Percentiles rank a stretch among this genome's conserved stretches.
Conservation (phyloP, 805 yeast genomes). For the Zygosaccharomyces siamensis region DNA sequence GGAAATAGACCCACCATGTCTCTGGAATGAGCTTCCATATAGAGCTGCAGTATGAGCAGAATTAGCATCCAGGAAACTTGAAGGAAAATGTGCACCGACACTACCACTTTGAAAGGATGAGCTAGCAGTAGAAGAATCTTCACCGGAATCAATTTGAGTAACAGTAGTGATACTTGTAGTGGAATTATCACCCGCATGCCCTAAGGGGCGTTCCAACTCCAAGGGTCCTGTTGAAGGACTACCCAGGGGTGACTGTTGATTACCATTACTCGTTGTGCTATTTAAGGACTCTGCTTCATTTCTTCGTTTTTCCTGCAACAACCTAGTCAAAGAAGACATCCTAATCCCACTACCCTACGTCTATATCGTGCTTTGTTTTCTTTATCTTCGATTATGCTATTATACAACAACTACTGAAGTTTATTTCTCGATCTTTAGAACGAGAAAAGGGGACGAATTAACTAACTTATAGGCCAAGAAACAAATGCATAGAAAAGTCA, state of each 20-base stretch:
- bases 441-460: not conserved
- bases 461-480: not conserved
- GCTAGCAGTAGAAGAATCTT: slow-evolving; percentile 11
- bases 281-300: slow-evolving; percentile 17
- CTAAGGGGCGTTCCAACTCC: slow-evolving; percentile 14
- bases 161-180: slow-evolving; percentile 30
- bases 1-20: slow-evolving; percentile 22
- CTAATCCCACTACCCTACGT: not conserved
- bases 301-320: slow-evolving; percentile 32
- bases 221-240: slow-evolving; percentile 10
- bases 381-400: not conserved
- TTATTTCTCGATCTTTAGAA: not conserved
- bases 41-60: slow-evolving; percentile 36
- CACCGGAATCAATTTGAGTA: slow-evolving; percentile 27
- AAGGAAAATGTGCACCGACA: slow-evolving; percentile 19
- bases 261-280: slow-evolving; percentile 1
- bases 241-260: slow-evolving; percentile 1
- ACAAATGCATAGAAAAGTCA: not conserved
- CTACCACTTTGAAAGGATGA: slow-evolving; percentile 9
- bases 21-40: slow-evolving; percentile 21
- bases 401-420: not conserved
- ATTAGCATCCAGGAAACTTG: slow-evolving; percentile 33
- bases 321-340: slow-evolving; percentile 35
- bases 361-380: not conserved
- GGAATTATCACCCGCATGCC: slow-evolving; percentile 10